phyloP scores from a whole-genome alignment of 1,284 basidiomycete genomes.

The Microbotryum lychnidis-dioicae region DNA sequence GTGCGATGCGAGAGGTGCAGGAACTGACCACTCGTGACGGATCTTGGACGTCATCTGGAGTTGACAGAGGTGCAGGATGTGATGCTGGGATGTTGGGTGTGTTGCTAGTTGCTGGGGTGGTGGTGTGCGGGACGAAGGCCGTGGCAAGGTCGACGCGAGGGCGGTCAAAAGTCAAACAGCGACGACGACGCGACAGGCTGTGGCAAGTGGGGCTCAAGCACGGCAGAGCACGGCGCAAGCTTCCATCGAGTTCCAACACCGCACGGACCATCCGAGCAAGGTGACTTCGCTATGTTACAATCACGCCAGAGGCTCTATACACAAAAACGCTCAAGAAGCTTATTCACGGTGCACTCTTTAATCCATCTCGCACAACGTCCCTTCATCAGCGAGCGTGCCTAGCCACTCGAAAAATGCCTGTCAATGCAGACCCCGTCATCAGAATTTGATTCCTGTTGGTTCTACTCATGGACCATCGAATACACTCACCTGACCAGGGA shows the following conservation, averaged over 20 bases:
- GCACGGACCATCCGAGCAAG: too few relatives aligned
- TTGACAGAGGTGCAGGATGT: neutral
- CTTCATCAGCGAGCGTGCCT: constrained; percentile 59
- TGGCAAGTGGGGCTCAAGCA: too few relatives aligned
- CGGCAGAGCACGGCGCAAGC: too few relatives aligned
- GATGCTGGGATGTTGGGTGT: neutral
- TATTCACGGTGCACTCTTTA: neutral
- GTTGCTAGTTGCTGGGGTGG: too few relatives aligned
- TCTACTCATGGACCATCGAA: constrained; percentile 21
- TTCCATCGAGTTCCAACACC: too few relatives aligned
- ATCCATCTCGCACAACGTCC: constrained; percentile 19
- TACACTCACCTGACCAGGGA: constrained; percentile 60
- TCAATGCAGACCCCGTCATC: neutral
- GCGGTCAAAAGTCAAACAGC: neutral
- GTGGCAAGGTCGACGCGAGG: too few relatives aligned
- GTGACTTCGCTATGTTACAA: too few relatives aligned
- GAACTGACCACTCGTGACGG: constrained; percentile 30
- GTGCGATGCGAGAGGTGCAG: neutral
- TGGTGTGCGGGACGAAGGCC: too few relatives aligned
- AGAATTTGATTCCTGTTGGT: neutral
- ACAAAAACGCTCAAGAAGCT: too few relatives aligned
- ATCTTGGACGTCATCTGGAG: constrained; percentile 12
- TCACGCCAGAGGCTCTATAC: too few relatives aligned
- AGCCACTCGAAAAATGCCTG: constrained; percentile 55
- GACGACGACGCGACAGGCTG: neutral